These are phyloP conservation scores for Mucor sp. DNA, from an alignment of 371 early-diverging fungal genomes.

Conservation along the genomic window DNA sequence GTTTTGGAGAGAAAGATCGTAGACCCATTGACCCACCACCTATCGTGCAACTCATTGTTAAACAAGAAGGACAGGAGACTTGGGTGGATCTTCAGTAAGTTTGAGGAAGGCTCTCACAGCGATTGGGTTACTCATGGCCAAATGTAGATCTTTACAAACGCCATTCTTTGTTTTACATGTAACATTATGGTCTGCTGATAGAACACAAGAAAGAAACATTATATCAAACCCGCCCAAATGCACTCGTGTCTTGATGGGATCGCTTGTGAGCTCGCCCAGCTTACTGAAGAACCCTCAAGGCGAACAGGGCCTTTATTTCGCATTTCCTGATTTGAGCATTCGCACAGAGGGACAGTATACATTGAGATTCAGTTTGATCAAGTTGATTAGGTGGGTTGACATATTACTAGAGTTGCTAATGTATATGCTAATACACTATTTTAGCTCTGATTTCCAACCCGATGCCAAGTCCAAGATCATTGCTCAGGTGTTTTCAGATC, in stretches of 20 bases:
- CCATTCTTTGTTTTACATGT: conserved; percentile 78
- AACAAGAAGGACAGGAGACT: conserved; percentile 44
- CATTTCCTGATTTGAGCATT: conserved; percentile 89
- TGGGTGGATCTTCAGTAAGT: conserved; percentile 54
- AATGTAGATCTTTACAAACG: conserved; percentile 49
- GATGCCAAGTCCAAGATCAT: conserved; percentile 61
- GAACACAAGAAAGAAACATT: conserved; percentile 57
- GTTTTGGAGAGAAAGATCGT: conserved; percentile 81
- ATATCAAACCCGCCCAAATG: conserved; percentile 65
- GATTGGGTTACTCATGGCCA: neutral
- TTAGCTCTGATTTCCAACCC: conserved; percentile 54
- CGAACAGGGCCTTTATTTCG: conserved; percentile 85
- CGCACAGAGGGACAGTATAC: conserved; percentile 87
- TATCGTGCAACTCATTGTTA: conserved; percentile 61
- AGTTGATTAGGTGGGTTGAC: conserved; percentile 39
- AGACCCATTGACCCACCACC: conserved; percentile 74
- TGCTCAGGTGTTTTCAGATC: conserved; percentile 58
- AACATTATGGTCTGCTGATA: conserved; percentile 75
- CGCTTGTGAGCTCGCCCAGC: conserved; percentile 80
- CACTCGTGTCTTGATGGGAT: conserved; percentile 76
- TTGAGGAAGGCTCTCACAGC: neutral
- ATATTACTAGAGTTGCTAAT: neutral
- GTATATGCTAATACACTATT: neutral
- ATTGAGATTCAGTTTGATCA: conserved; percentile 70
- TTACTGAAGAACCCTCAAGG: conserved; percentile 73